Conservation (phyloP, 2,329 filamentous ascomycete genomes). For the Zopfia rhizophila region DNA sequence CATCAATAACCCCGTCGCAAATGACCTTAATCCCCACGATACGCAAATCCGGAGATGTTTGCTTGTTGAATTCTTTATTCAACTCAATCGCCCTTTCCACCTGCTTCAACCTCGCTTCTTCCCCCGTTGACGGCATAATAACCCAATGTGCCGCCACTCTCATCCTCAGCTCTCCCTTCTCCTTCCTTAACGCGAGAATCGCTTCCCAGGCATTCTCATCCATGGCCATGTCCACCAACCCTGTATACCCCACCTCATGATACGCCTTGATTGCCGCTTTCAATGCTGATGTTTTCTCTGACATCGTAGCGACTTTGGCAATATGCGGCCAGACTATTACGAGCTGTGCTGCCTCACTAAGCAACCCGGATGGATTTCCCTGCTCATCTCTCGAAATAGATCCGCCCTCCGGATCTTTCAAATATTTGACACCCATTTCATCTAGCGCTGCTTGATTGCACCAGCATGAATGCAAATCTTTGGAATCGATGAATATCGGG, state of each 20-base stretch:
- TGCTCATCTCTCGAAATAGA: constrained; percentile 61
- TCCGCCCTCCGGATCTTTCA: constrained; percentile 63
- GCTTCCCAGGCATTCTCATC: constrained; percentile 66
- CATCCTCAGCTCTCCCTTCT: constrained; percentile 53
- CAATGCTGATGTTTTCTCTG: constrained; percentile 61
- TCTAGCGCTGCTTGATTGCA: constrained; percentile 63
- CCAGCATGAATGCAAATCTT: constrained; percentile 68
- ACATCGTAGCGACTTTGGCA: constrained; percentile 59
- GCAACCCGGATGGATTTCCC: constrained; percentile 62
- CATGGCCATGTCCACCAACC: constrained; percentile 69
- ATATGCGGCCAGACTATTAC: constrained; percentile 66
- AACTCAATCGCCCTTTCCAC: constrained; percentile 64
- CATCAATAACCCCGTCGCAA: constrained; percentile 72
- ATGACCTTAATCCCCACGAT: constrained; percentile 73
- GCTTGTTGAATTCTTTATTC: constrained; percentile 55
- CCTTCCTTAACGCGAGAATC: constrained; percentile 54
- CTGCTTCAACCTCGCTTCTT: constrained; percentile 59
- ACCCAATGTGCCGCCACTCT: constrained; percentile 68
- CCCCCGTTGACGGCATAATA: constrained; percentile 58
- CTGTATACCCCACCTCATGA: constrained; percentile 63
- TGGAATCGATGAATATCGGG: constrained; percentile 67
- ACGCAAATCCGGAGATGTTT: constrained; percentile 59
- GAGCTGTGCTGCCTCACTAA: constrained; percentile 65
- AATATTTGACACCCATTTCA: constrained; percentile 61
- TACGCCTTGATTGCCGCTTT: constrained; percentile 61